phyloP scores from a whole-genome alignment of 78 protist genomes.

The Chrysochromulina parva region DNA sequence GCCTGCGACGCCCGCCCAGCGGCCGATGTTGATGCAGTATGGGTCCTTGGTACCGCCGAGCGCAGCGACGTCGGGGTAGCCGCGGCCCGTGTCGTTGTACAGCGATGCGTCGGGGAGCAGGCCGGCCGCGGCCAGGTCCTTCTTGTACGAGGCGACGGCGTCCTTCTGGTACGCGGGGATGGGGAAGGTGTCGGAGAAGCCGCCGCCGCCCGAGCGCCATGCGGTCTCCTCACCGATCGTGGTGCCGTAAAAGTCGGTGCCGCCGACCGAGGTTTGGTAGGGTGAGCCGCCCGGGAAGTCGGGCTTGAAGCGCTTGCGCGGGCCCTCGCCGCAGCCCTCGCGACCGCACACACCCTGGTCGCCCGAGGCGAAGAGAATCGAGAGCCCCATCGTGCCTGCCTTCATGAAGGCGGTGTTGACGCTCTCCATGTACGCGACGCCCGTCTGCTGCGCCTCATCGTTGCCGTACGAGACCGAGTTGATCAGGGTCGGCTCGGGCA shows the following conservation, averaged over 20 bases:
- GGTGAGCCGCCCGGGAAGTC: constrained; percentile 44
- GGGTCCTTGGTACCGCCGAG: not conserved
- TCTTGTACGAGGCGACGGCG: constrained; percentile 19
- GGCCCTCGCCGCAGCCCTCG: not conserved
- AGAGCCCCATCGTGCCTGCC: constrained; percentile 22
- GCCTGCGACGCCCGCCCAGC: constrained; percentile 35
- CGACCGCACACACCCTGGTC: constrained; percentile 46
- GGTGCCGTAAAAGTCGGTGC: not conserved
- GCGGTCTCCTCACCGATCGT: constrained; percentile 3
- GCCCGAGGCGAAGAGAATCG: constrained; percentile 51
- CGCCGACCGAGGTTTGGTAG: constrained; percentile 51
- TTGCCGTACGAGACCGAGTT: constrained; percentile 24
- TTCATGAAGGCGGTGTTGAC: constrained; percentile 30
- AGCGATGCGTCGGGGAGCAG: not conserved
- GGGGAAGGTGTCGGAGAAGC: constrained; percentile 36
- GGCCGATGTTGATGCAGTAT: not conserved
- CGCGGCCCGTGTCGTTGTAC: constrained; percentile 32
- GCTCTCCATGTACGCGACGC: not conserved
- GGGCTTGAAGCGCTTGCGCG: constrained; percentile 17
- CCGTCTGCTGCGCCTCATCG: constrained; percentile 29
- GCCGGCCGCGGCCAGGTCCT: not conserved
- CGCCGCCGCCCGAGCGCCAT: constrained; percentile 26
- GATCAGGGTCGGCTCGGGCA: not conserved
- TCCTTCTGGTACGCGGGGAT: constrained; percentile 33
- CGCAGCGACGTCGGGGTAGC: constrained; percentile 51